Percentiles rank a stretch among this genome's conserved stretches.
phyloP scores from a whole-genome alignment of 495 filamentous ascomycete genomes.

The Penicillium steckii region DNA sequence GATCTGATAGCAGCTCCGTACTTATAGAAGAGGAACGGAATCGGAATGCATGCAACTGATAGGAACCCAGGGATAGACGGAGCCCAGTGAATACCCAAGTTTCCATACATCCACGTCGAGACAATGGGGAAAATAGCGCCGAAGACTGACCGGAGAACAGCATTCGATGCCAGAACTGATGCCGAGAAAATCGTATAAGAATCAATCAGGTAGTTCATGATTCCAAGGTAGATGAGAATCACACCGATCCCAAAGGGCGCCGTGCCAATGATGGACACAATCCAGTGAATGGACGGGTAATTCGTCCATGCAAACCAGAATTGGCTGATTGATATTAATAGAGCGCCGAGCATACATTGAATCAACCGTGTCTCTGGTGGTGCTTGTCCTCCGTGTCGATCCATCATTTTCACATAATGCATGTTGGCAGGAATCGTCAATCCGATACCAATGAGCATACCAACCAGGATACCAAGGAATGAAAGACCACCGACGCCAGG shows the following conservation, averaged over 20 bases:
- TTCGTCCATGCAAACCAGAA: constrained; percentile 53
- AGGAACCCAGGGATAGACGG: constrained; percentile 67
- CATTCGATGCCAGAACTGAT: constrained; percentile 65
- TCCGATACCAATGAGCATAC: constrained; percentile 58
- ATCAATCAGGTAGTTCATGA: constrained; percentile 71
- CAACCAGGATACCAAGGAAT: constrained; percentile 67
- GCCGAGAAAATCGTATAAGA: constrained; percentile 69
- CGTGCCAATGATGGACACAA: constrained; percentile 53
- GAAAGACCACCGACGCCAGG: constrained; percentile 49
- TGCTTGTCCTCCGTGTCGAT: constrained; percentile 10
- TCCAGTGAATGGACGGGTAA: constrained; percentile 34
- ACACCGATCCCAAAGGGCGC: constrained; percentile 65
- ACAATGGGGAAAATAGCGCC: constrained; percentile 75
- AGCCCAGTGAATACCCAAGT: constrained; percentile 71
- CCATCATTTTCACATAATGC: constrained; percentile 32
- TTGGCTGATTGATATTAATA: constrained; percentile 15
- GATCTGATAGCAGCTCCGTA: constrained; percentile 59
- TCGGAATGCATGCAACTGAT: constrained; percentile 62
- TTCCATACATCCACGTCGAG: constrained; percentile 62
- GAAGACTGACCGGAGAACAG: constrained; percentile 57
- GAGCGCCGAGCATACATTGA: constrained; percentile 16
- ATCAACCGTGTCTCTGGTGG: constrained; percentile 12
- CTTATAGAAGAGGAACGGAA: constrained; percentile 66
- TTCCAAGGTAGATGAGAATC: constrained; percentile 58
- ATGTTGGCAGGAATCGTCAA: constrained; percentile 21